These are phyloP conservation scores for Podospora didyma DNA, from an alignment of 495 filamentous ascomycete genomes.

Conservation along the genomic window DNA sequence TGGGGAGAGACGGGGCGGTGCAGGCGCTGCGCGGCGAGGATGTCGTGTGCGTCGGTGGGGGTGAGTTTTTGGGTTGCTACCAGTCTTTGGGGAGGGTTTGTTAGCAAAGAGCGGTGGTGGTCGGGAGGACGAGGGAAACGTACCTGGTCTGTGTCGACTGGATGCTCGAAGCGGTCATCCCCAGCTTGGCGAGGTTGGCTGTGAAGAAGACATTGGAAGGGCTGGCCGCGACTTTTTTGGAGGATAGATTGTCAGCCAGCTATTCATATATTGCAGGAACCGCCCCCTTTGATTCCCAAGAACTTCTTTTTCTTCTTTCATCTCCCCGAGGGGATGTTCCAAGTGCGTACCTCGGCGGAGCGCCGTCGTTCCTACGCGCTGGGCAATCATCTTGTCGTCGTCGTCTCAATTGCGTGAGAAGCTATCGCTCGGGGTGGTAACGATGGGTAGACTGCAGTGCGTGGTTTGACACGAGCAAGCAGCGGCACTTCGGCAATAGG, in stretches of 20 bases:
- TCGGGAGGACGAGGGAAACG: background rate
- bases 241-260: background rate
- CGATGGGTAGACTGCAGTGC: background rate
- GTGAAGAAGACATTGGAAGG: constrained; percentile 30
- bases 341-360: constrained; percentile 33
- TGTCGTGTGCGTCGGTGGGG: constrained; percentile 54
- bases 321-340: background rate
- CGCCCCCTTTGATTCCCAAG: too few species aligned
- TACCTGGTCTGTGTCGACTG: constrained; percentile 27
- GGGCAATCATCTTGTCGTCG: constrained; percentile 39
- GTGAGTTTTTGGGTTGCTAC: constrained; percentile 58
- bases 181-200: constrained; percentile 24
- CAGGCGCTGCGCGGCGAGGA: constrained; percentile 83
- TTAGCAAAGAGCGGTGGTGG: background rate
- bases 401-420: too few species aligned
- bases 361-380: constrained; percentile 32
- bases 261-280: too few species aligned
- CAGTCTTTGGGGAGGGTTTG: constrained; percentile 29
- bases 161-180: constrained; percentile 15
- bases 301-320: too few species aligned
- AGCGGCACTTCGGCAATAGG: background rate
- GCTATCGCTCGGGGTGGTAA: constrained; percentile 2
- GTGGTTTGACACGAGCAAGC: background rate
- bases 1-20: constrained; percentile 84
- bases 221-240: constrained; percentile 21